phyloP scores from a whole-genome alignment of 23 red algal genomes.

The Agarophyton chilense region DNA sequence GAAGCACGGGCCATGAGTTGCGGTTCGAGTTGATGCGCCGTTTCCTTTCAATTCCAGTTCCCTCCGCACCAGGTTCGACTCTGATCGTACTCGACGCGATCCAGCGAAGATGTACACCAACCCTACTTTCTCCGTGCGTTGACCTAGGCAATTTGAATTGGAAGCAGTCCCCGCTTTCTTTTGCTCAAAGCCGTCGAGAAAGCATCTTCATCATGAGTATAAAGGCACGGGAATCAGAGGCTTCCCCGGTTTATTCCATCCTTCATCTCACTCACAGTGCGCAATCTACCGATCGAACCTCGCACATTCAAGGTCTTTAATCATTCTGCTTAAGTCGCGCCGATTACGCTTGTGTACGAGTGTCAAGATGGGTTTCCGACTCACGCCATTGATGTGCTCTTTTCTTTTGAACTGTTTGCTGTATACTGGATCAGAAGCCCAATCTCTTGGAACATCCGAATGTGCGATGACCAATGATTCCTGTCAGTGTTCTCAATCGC shows the following conservation, averaged over 20 bases:
- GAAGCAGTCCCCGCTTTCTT: not conserved
- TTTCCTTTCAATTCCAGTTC: too few species aligned
- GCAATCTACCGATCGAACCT: not conserved
- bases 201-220: too few species aligned
- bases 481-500: not conserved
- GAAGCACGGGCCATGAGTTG: too few species aligned
- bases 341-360: not conserved
- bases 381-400: not conserved
- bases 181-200: too few species aligned
- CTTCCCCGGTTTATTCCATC: not conserved
- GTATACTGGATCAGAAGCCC: not conserved
- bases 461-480: constrained; percentile 8
- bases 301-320: not conserved
- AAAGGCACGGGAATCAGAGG: too few species aligned
- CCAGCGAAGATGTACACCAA: too few species aligned
- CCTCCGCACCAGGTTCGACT: too few species aligned
- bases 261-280: not conserved
- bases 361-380: not conserved
- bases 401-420: not conserved
- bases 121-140: not conserved
- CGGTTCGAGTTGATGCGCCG: too few species aligned
- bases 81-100: too few species aligned
- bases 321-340: not conserved
- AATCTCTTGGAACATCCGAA: not conserved
- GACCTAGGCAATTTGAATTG: not conserved